These are phyloP conservation scores for Geotrichum australiense DNA, from an alignment of 1,139 yeast genomes.

Conservation along the genomic window DNA sequence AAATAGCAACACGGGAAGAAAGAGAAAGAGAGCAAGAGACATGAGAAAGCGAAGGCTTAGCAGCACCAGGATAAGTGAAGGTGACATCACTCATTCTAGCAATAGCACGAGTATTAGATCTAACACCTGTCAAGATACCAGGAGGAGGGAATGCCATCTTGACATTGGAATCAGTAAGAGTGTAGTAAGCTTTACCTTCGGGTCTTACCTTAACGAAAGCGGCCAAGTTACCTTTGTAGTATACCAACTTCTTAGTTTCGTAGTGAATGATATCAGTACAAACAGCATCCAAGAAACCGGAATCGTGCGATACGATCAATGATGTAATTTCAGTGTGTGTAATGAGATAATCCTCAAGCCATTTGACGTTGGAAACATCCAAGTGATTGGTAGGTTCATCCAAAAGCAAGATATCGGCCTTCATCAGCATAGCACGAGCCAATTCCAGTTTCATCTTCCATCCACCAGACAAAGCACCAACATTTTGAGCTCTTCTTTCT, in stretches of 20 bases:
- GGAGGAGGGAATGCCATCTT: conserved; percentile 99
- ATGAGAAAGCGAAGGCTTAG: conserved; percentile 69
- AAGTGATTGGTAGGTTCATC: conserved; percentile 99
- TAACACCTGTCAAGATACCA: conserved; percentile 92
- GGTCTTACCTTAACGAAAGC: conserved; percentile 89
- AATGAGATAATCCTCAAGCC: conserved; percentile 84
- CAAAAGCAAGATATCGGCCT: conserved; percentile 86
- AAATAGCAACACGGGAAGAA: conserved; percentile 90
- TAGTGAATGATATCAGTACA: conserved; percentile 97
- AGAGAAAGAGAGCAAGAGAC: conserved; percentile 85
- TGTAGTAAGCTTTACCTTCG: conserved; percentile 93
- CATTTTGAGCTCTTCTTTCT: conserved; percentile 80
- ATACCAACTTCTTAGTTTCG: conserved; percentile 89
- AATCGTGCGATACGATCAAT: conserved; percentile 93
- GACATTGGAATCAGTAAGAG: conserved; percentile 84
- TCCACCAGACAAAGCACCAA: conserved; percentile 95
- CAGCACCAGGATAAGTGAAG: conserved; percentile 83
- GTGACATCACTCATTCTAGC: conserved; percentile 85
- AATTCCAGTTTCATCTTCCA: conserved; percentile 91
- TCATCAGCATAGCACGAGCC: conserved; percentile 97
- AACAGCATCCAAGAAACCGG: conserved; percentile 91
- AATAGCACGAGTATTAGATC: conserved; percentile 90
- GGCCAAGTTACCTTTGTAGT: conserved; percentile 95
- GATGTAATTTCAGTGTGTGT: conserved; percentile 80
- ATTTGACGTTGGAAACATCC: conserved; percentile 88